These are phyloP conservation scores for Tausonia pullulans DNA, from an alignment of 1,284 basidiomycete genomes.

Conservation along the genomic window DNA sequence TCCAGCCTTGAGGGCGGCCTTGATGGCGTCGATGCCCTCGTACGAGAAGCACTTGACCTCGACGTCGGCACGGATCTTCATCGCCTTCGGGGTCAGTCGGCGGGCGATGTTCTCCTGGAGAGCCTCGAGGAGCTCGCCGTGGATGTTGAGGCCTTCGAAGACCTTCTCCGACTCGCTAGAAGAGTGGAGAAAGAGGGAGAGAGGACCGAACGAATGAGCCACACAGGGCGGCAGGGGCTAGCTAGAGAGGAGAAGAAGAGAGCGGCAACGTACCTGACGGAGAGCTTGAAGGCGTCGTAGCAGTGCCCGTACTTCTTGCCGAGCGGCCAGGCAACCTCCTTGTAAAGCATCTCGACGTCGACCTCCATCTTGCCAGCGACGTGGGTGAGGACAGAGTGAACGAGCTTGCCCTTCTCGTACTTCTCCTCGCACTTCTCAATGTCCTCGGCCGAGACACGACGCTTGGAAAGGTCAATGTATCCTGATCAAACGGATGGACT, in stretches of 20 bases:
- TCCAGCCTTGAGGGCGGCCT: slow-evolving; percentile 77
- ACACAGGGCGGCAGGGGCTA: not conserved
- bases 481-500: slow-evolving; percentile 40
- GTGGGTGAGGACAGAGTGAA: slow-evolving; percentile 85
- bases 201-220: not conserved
- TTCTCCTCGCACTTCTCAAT: slow-evolving; percentile 97
- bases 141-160: slow-evolving; percentile 56
- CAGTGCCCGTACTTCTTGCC: slow-evolving; percentile 87
- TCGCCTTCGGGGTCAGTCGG: slow-evolving; percentile 91
- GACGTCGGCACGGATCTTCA: slow-evolving; percentile 96
- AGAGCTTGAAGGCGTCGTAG: slow-evolving; percentile 96
- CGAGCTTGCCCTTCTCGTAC: slow-evolving; percentile 94
- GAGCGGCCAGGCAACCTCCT: slow-evolving; percentile 85
- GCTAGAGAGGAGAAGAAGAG: slow-evolving; percentile 1
- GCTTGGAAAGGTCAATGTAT: slow-evolving; percentile 98
- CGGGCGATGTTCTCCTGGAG: slow-evolving; percentile 83
- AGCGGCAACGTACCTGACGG: slow-evolving; percentile 61
- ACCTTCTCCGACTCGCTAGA: slow-evolving; percentile 78
- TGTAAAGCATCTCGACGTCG: slow-evolving; percentile 56
- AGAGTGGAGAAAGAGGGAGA: not conserved
- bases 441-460: slow-evolving; percentile 97
- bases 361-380: slow-evolving; percentile 72
- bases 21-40: slow-evolving; percentile 96
- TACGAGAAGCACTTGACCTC: slow-evolving; percentile 96
- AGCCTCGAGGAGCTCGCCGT: slow-evolving; percentile 50